Conservation (phyloP, 352 stramenopile genomes). For the Globisporangium spinosum region DNA sequence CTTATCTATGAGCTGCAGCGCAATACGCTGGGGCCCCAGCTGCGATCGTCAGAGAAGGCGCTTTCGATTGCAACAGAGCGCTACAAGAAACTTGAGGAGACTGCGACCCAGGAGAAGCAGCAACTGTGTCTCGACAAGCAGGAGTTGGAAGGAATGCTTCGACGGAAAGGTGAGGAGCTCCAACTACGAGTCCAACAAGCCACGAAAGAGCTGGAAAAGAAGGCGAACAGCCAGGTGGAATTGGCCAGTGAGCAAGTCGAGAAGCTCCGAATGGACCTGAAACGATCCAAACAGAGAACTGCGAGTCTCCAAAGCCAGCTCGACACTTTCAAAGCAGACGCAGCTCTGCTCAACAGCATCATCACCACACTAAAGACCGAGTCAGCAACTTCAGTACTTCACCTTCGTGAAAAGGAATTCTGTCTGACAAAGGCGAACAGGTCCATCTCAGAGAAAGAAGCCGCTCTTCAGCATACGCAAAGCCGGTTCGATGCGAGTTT, state of each 20-base stretch:
- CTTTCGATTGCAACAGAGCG: constrained; percentile 14
- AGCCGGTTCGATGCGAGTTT: constrained; percentile 17
- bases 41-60: constrained; percentile 5
- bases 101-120: constrained; percentile 23
- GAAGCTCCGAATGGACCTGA: constrained; percentile 21
- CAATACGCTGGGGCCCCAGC: neutral
- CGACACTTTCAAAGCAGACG: constrained; percentile 4
- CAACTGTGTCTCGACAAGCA: constrained; percentile 32
- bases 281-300: neutral
- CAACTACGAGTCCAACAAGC: constrained; percentile 8
- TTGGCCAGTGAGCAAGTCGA: constrained; percentile 18
- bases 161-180: constrained; percentile 27
- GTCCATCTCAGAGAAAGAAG: constrained; percentile 1
- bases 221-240: constrained; percentile 17
- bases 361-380: constrained; percentile 4
- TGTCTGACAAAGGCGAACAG: neutral
- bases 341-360: neutral
- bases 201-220: constrained; percentile 20
- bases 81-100: constrained; percentile 21
- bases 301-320: constrained; percentile 7
- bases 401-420: neutral
- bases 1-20: neutral
- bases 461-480: constrained; percentile 25
- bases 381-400: neutral
- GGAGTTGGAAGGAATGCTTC: constrained; percentile 30